These are phyloP conservation scores for Exophiala sp. DNA, from an alignment of 2,329 filamentous ascomycete species.

Conservation along the genomic window DNA sequence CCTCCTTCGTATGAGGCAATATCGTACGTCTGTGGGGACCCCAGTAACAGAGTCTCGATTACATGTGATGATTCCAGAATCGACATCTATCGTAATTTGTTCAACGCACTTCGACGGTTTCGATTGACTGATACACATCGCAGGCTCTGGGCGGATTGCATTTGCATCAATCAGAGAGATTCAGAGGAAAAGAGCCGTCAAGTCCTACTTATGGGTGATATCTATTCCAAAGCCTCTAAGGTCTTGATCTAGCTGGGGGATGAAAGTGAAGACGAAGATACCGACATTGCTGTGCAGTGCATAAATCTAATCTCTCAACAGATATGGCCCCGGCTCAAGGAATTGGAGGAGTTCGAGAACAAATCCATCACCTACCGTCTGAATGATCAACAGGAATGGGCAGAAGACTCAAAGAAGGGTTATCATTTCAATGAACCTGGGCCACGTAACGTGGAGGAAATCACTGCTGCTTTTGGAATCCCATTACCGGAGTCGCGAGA, in stretches of 20 bases:
- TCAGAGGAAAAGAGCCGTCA: conserved; percentile 12
- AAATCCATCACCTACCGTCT: too few relatives aligned
- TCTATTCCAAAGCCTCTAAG: conserved; percentile 15
- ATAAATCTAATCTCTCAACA: background rate
- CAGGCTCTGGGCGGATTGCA: conserved; percentile 18
- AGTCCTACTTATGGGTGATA: conserved; percentile 18
- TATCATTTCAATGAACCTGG: too few relatives aligned
- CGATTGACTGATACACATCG: background rate
- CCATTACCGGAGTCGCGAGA: too few relatives aligned
- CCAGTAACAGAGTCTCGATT: too few relatives aligned
- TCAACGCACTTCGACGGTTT: background rate
- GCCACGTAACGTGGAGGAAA: background rate
- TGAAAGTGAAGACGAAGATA: conserved; percentile 18
- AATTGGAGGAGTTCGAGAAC: too few relatives aligned
- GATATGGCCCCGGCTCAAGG: too few relatives aligned
- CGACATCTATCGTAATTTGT: background rate
- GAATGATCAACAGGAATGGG: background rate
- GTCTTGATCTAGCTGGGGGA: conserved; percentile 21
- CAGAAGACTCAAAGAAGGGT: too few relatives aligned
- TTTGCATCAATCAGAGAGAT: conserved; percentile 23
- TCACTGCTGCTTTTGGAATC: background rate
- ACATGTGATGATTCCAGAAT: too few relatives aligned
- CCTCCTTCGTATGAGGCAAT: too few relatives aligned
- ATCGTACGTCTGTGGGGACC: too few relatives aligned
- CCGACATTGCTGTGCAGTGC: background rate